Evolutionary conservation across 805 yeast genomes (phyloP), one percentile per base, ranked within the genome.

Genomic region (Saccharomycopsis malanga): DNA sequence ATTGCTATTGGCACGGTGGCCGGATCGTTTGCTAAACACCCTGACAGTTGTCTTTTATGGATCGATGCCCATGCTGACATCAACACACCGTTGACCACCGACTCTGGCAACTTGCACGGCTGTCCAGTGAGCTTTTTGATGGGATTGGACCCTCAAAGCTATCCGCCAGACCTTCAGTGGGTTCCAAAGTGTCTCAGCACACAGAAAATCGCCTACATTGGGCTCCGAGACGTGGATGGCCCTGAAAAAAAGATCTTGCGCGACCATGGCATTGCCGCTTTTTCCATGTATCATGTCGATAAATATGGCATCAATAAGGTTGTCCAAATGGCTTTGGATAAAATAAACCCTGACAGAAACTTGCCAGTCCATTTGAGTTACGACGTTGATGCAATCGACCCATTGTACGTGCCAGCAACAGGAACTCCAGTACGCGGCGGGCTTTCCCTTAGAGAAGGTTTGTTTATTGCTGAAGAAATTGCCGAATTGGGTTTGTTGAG

Each of bases 371-470:
- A 91, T 69, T 67, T 93, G 55, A 83, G 94, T 23, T 91, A 89
- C 62, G 98, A 91, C 61, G 97, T 91, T 38, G 98, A 91, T 66
- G 97, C 97, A 37, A 82, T 93, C 49, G 98, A 91, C 66, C 98
- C 98, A 41, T 73, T 79, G 53, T 88, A 72, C 61, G 96, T 93
- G 12, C 97, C 96, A 17, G 95, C 97, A 34, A 91, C 98, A 1
- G 98, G 98, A 46, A 93, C 98, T 1, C 91, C 97, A 37, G 98
- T 91, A 14, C 81, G 95, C 63, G 98, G 98, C 54, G 98, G 98
- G 3, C 71, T 91, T 54, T 82, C 96, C 6, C 74, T 91, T 65
- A 78, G 98, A 68, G 98, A 91, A 67, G 97, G 96, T 42, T 74
- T 93, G 62, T 91, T 83, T 62, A 67, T 91, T 45, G 93, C 89